These are phyloP conservation scores for Ceratocystiopsis sp. DNA, from an alignment of 2,329 filamentous ascomycete genomes.

Conservation along the genomic window DNA sequence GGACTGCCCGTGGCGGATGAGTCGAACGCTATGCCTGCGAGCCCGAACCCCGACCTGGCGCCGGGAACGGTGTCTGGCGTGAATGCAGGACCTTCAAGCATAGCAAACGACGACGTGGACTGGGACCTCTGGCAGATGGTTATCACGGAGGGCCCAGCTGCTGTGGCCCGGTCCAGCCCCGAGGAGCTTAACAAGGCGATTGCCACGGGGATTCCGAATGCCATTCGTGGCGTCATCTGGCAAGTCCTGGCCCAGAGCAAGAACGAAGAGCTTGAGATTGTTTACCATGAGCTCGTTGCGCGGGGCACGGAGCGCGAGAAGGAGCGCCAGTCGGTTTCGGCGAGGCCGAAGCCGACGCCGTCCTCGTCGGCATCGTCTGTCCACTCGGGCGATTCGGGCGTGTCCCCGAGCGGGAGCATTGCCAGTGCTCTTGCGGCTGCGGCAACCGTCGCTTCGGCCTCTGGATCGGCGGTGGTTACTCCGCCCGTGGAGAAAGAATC, in stretches of 20 bases:
- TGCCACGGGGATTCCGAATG: conserved; percentile 80
- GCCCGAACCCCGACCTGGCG: conserved; percentile 52
- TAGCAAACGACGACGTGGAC: conserved; percentile 56
- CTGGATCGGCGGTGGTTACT: too few relatives aligned
- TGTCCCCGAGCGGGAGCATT: conserved; percentile 16
- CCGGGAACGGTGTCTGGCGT: conserved; percentile 78
- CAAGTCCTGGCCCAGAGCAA: conserved; percentile 93
- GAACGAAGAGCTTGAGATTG: conserved; percentile 69
- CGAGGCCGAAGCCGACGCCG: conserved; percentile 45
- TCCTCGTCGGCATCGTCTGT: conserved; percentile 72
- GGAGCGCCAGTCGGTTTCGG: conserved; percentile 35
- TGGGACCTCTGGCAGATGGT: conserved; percentile 98
- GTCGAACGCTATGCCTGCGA: conserved; percentile 28
- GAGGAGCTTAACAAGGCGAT: conserved; percentile 85
- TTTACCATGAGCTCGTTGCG: conserved; percentile 69
- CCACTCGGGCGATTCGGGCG: conserved; percentile 41
- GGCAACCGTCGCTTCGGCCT: conserved; percentile 8
- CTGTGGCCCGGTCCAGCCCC: conserved; percentile 70
- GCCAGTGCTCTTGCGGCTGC: neutral
- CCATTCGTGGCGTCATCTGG: conserved; percentile 97
- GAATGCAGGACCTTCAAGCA: conserved; percentile 54
- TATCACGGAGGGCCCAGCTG: conserved; percentile 83
- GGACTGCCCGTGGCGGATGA: too few relatives aligned
- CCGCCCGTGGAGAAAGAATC: conserved; percentile 31
- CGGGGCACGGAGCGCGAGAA: conserved; percentile 71